These are phyloP conservation scores for Cetradonia linearis DNA, from an alignment of 495 filamentous ascomycete genomes.

Conservation along the genomic window DNA sequence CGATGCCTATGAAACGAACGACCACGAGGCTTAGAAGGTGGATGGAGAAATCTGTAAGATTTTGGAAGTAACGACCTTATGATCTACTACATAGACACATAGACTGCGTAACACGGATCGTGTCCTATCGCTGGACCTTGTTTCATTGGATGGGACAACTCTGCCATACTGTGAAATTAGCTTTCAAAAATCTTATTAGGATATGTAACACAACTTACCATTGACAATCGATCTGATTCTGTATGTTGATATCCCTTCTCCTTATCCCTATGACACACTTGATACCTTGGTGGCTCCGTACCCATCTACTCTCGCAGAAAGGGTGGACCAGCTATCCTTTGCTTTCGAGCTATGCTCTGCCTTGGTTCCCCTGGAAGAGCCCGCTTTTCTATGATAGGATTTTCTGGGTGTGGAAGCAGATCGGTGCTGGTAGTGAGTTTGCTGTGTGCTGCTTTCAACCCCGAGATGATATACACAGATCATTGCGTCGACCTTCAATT, in stretches of 20 bases:
- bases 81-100: not conserved
- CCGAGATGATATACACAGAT: not conserved
- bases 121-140: not conserved
- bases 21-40: not conserved
- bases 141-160: not conserved
- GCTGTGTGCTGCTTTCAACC: slow-evolving; percentile 17
- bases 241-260: too few relatives aligned
- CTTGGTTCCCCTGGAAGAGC: too few relatives aligned
- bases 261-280: not conserved
- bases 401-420: too few relatives aligned
- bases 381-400: slow-evolving; percentile 10
- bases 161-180: not conserved
- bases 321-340: too few relatives aligned
- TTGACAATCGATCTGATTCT: not conserved
- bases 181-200: not conserved
- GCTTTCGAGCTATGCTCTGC: too few relatives aligned
- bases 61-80: not conserved
- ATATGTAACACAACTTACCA: not conserved
- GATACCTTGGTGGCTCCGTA: too few relatives aligned
- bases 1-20: not conserved
- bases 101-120: not conserved
- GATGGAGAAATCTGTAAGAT: not conserved
- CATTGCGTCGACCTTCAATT: slow-evolving; percentile 10
- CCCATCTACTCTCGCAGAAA: too few relatives aligned
- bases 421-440: slow-evolving; percentile 12